Conservation (phyloP, 495 filamentous ascomycete species). For the Hapsidospora chrysogenum region DNA sequence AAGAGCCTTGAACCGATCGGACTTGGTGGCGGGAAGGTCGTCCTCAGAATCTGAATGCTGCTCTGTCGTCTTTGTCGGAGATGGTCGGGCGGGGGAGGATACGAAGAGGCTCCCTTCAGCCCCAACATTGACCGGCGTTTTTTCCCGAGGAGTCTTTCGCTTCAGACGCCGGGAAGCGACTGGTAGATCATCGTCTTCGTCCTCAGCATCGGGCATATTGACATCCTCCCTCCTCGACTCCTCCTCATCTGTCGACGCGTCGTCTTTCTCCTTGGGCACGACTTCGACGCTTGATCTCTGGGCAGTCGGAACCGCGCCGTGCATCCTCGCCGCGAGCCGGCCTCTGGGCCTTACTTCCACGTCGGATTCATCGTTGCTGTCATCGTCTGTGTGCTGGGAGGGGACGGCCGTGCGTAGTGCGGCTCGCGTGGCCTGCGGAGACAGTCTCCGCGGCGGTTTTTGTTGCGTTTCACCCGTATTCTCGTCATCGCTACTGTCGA, state of each 20-base stretch:
- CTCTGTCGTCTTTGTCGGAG: conserved; percentile 3
- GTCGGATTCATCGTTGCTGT: conserved; percentile 11
- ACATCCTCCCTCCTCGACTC: conserved; percentile 9
- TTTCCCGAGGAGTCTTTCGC: conserved; percentile 4
- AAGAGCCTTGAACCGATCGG: conserved; percentile 46
- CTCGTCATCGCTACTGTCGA: conserved; percentile 32
- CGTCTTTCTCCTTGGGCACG: conserved; percentile 8
- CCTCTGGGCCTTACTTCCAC: conserved; percentile 44
- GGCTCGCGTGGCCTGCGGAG: too few relatives aligned
- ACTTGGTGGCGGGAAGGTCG: conserved; percentile 29
- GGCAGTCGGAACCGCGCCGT: conserved; percentile 11
- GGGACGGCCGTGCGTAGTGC: too few relatives aligned
- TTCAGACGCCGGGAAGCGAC: conserved; percentile 14
- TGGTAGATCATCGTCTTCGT: conserved; percentile 14
- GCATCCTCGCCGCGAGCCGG: conserved; percentile 54
- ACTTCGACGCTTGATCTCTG: conserved; percentile 11
- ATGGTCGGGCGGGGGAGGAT: conserved; percentile 17
- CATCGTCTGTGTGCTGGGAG: too few relatives aligned
- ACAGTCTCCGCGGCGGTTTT: too few relatives aligned
- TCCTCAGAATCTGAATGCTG: conserved; percentile 21
- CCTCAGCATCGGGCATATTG: conserved; percentile 8
- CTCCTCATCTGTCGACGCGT: conserved; percentile 2
- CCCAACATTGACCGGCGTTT: background rate
- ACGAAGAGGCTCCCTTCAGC: conserved; percentile 22
- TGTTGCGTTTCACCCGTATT: conserved; percentile 31